These are phyloP conservation scores for Phaffia australis DNA, from an alignment of 768 basidiomycete species.

Conservation along the genomic window DNA sequence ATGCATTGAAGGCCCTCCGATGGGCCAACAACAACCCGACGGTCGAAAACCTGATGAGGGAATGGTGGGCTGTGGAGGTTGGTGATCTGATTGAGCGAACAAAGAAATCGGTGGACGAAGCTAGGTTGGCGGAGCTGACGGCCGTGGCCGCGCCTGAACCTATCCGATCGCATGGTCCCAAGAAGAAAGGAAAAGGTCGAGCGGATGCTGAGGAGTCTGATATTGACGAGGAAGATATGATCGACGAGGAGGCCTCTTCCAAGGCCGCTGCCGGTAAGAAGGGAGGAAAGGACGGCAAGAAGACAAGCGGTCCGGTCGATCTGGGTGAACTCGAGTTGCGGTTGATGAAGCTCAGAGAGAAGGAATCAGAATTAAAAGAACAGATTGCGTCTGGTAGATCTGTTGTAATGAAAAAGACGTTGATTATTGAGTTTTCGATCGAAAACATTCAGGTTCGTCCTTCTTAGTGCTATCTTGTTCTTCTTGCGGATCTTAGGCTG, in stretches of 20 bases:
- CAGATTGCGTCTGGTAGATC: slow-evolving; percentile 32
- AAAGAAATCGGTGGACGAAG: slow-evolving; percentile 32
- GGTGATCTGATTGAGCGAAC: slow-evolving; percentile 37
- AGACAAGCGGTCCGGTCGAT: slow-evolving; percentile 35
- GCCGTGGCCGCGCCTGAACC: slow-evolving; percentile 7
- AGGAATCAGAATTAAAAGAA: slow-evolving; percentile 40
- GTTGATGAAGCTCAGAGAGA: slow-evolving; percentile 52
- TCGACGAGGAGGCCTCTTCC: neutral
- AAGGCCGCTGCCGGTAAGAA: slow-evolving; percentile 12
- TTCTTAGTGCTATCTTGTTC: neutral
- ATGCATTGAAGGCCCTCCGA: slow-evolving; percentile 78
- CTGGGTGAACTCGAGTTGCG: slow-evolving; percentile 45
- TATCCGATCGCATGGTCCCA: slow-evolving; percentile 1
- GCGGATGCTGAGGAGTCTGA: slow-evolving; percentile 19
- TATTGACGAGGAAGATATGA: slow-evolving; percentile 1
- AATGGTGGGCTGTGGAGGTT: slow-evolving; percentile 77
- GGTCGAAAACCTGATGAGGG: slow-evolving; percentile 53
- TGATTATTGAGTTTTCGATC: slow-evolving; percentile 93
- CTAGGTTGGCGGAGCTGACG: slow-evolving; percentile 47
- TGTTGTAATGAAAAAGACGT: slow-evolving; percentile 41
- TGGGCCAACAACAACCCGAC: slow-evolving; percentile 87
- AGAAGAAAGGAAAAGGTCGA: slow-evolving; percentile 11
- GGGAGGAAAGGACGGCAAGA: slow-evolving; percentile 42
- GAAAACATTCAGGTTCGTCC: slow-evolving; percentile 67
- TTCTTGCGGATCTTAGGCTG: neutral